Evolutionary conservation across 352 stramenopile species (phyloP).

Genomic region (Globisporangium polare): DNA sequence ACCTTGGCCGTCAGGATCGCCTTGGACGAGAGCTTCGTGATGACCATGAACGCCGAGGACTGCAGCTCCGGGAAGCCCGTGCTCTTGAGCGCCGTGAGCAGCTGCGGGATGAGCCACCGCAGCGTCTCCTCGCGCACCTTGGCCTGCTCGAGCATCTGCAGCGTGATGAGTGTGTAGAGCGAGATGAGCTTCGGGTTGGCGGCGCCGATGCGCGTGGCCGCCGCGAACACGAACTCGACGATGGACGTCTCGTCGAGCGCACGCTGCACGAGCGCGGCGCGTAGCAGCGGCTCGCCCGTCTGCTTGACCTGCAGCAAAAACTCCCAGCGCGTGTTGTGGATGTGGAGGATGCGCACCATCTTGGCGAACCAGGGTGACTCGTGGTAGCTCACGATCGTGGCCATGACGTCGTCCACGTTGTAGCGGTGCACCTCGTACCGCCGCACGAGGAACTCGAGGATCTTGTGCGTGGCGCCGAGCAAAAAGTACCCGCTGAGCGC

Average conservation of each 20-base stretch:
- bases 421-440: slow-evolving; percentile 85
- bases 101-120: slow-evolving; percentile 75
- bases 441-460: slow-evolving; percentile 87
- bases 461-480: slow-evolving; percentile 73
- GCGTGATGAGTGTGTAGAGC: slow-evolving; percentile 78
- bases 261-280: slow-evolving; percentile 70
- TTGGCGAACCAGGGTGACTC: slow-evolving; percentile 81
- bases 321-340: slow-evolving; percentile 75
- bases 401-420: slow-evolving; percentile 86
- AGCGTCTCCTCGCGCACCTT: slow-evolving; percentile 65
- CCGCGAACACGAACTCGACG: slow-evolving; percentile 68
- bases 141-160: slow-evolving; percentile 75
- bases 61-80: slow-evolving; percentile 69
- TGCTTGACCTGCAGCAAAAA: slow-evolving; percentile 80
- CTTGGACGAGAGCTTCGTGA: slow-evolving; percentile 82
- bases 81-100: slow-evolving; percentile 68
- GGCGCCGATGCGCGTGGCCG: slow-evolving; percentile 55
- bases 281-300: slow-evolving; percentile 53
- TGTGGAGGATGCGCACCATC: slow-evolving; percentile 83
- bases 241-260: slow-evolving; percentile 70
- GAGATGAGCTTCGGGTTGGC: slow-evolving; percentile 78
- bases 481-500: slow-evolving; percentile 84
- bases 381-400: slow-evolving; percentile 79
- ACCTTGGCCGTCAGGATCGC: slow-evolving; percentile 70
- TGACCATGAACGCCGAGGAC: slow-evolving; percentile 78